Percentiles rank a stretch among this genome's conserved stretches.
phyloP scores from a whole-genome alignment of 768 basidiomycete genomes.

The Mycena sanguinolenta region DNA sequence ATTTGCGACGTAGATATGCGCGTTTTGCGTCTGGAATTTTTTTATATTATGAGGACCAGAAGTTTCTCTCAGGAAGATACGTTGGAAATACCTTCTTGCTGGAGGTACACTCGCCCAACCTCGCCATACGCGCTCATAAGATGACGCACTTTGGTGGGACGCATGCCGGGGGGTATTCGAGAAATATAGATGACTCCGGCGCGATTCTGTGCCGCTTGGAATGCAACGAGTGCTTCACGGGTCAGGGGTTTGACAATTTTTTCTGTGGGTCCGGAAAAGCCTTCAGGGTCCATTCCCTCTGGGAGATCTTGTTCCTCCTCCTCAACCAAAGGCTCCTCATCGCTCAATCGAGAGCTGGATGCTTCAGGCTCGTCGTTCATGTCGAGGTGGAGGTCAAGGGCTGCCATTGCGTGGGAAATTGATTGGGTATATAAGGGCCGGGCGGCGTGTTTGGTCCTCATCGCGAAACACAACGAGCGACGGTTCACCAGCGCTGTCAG shows the following conservation, averaged over 20 bases:
- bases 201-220: slow-evolving; percentile 77
- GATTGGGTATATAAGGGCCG: not conserved
- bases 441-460: slow-evolving; percentile 9
- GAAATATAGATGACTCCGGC: slow-evolving; percentile 96
- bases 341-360: not conserved
- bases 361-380: slow-evolving; percentile 33
- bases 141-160: slow-evolving; percentile 94
- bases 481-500: slow-evolving; percentile 47
- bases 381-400: not conserved
- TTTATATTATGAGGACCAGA: not conserved
- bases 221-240: slow-evolving; percentile 79
- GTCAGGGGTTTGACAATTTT: slow-evolving; percentile 82
- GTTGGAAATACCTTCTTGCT: slow-evolving; percentile 83
- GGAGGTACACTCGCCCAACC: slow-evolving; percentile 92
- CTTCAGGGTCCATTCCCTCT: slow-evolving; percentile 70
- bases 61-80: slow-evolving; percentile 1
- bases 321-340: not conserved
- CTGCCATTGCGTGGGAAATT: no score
- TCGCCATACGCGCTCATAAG: slow-evolving; percentile 92
- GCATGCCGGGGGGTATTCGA: slow-evolving; percentile 97
- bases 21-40: slow-evolving; percentile 77
- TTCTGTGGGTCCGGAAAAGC: slow-evolving; percentile 68
- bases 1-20: slow-evolving; percentile 86
- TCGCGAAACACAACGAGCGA: slow-evolving; percentile 37
- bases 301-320: slow-evolving; percentile 41